phyloP scores from a whole-genome alignment of 495 filamentous ascomycete genomes.

The Coniosporium apollinis region DNA sequence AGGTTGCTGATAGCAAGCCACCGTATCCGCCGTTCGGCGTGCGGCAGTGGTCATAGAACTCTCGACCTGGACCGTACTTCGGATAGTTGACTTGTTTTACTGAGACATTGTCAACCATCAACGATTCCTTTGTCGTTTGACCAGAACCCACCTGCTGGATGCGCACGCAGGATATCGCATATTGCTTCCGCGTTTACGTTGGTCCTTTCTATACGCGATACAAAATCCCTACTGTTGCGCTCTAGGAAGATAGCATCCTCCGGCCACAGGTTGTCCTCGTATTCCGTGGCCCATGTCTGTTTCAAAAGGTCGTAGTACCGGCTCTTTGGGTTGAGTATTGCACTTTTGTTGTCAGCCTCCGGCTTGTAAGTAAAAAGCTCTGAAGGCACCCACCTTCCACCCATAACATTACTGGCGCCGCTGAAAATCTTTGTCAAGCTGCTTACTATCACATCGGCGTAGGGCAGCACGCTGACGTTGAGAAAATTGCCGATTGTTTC shows the following conservation, averaged over 20 bases:
- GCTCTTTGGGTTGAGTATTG: constrained; percentile 67
- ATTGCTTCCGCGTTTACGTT: constrained; percentile 77
- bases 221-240: constrained; percentile 87
- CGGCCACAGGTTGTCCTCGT: constrained; percentile 82
- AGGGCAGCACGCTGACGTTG: constrained; percentile 81
- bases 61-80: constrained; percentile 49
- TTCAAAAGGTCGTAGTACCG: constrained; percentile 56
- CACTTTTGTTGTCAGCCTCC: too few relatives aligned
- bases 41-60: constrained; percentile 63
- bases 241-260: constrained; percentile 92
- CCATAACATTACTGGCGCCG: constrained; percentile 96
- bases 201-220: constrained; percentile 63
- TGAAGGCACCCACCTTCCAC: constrained; percentile 47
- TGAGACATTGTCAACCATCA: constrained; percentile 8
- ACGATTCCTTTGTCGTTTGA: neutral
- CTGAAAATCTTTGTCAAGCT: constrained; percentile 95
- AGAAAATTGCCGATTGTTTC: constrained; percentile 94
- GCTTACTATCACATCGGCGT: constrained; percentile 81
- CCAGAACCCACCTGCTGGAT: constrained; percentile 31
- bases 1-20: constrained; percentile 70
- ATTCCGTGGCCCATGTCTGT: constrained; percentile 38
- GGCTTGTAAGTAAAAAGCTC: too few relatives aligned
- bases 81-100: constrained; percentile 82
- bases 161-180: constrained; percentile 45
- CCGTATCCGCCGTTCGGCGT: constrained; percentile 72